Evolutionary conservation across 352 stramenopile species (phyloP).

Genomic region (Pythium vanterpoolii): DNA sequence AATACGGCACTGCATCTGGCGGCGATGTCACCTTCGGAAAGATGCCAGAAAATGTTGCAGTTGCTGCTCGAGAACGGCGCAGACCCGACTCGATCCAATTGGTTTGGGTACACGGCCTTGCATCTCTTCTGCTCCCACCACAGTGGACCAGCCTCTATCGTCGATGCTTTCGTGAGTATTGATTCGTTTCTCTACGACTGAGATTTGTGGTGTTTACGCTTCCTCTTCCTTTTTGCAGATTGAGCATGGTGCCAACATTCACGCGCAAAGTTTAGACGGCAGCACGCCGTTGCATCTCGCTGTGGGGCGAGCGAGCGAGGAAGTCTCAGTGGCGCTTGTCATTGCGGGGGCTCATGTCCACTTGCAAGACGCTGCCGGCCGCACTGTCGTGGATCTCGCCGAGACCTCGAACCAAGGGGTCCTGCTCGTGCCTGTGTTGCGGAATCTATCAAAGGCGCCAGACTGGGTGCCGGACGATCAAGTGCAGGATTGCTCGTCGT

Average conservation of each 20-base stretch:
- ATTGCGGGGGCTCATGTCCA: conserved; percentile 75
- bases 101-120: conserved; percentile 84
- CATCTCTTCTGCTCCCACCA: conserved; percentile 87
- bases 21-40: conserved; percentile 76
- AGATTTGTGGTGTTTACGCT: background rate
- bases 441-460: conserved; percentile 60
- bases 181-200: background rate
- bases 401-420: conserved; percentile 78
- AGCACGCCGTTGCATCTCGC: conserved; percentile 81
- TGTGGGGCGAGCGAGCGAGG: conserved; percentile 71
- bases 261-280: conserved; percentile 76
- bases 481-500: conserved; percentile 67
- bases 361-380: conserved; percentile 72
- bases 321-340: conserved; percentile 67
- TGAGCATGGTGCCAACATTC: conserved; percentile 74
- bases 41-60: conserved; percentile 82
- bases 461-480: conserved; percentile 73
- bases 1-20: conserved; percentile 82
- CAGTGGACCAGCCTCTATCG: conserved; percentile 54
- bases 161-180: conserved; percentile 79
- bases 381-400: conserved; percentile 78
- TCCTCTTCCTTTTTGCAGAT: conserved; percentile 40
- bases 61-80: conserved; percentile 77
- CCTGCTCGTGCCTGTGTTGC: conserved; percentile 79
- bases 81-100: conserved; percentile 72